A percentile compares a stretch with the other conserved stretches of the same genome.
Conservation (phyloP, 106 monocot species). For the Hemerocallis citrina region DNA sequence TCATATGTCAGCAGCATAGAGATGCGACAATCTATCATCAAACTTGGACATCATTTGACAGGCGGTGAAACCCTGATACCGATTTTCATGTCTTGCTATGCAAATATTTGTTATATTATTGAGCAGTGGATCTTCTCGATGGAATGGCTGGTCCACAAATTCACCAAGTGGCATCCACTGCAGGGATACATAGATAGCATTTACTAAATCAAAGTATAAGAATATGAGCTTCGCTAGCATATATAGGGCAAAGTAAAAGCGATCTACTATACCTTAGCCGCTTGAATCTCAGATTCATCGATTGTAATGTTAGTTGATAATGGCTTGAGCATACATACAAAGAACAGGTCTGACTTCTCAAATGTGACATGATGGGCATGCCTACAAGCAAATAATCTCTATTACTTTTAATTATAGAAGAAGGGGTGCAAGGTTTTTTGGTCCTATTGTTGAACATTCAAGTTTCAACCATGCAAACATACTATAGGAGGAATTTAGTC, state of each 20-base stretch:
- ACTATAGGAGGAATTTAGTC: not conserved
- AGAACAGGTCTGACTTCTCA: conserved; percentile 79
- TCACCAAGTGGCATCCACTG: conserved; percentile 90
- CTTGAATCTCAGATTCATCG: conserved; percentile 67
- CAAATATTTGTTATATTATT: conserved; percentile 49
- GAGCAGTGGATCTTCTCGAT: conserved; percentile 47
- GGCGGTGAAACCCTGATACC: conserved; percentile 46
- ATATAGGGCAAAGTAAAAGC: not conserved
- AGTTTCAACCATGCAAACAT: not conserved
- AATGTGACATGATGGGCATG: conserved; percentile 82
- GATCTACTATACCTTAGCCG: conserved; percentile 49
- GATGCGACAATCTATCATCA: conserved; percentile 49
- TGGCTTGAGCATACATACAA: conserved; percentile 73
- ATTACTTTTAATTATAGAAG: not conserved
- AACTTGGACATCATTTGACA: conserved; percentile 64
- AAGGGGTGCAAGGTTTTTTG: not conserved
- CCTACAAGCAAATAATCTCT: conserved; percentile 19
- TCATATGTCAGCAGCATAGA: too few relatives aligned
- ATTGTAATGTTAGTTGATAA: conserved; percentile 50
- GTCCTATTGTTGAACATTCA: not conserved
- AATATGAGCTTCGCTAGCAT: not conserved
- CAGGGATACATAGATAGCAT: not conserved
- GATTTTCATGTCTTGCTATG: conserved; percentile 26
- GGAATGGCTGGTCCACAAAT: conserved; percentile 51
- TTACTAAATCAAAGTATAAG: not conserved